These are phyloP conservation scores for Fusarium globosum DNA, from an alignment of 2,329 filamentous ascomycete genomes.

Conservation along the genomic window DNA sequence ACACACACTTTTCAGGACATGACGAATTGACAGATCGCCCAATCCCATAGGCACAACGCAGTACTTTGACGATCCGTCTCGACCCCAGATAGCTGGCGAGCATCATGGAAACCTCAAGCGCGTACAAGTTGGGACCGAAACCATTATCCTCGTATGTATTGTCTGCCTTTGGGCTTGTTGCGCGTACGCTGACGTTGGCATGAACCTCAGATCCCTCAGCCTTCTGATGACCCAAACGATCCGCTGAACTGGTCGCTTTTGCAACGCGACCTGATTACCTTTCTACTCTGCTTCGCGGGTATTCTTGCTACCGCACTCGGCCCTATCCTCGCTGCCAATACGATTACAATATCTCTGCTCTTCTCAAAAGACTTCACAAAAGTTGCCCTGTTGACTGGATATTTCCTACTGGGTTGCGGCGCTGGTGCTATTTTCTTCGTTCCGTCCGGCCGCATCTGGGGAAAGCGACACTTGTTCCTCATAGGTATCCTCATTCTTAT, in stretches of 20 bases:
- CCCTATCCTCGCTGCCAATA: slow-evolving; percentile 89
- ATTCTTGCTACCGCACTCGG: slow-evolving; percentile 87
- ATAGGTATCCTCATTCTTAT: slow-evolving; percentile 80
- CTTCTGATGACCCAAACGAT: slow-evolving; percentile 90
- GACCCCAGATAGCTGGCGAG: slow-evolving; percentile 56
- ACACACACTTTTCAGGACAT: neutral
- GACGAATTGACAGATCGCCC: slow-evolving; percentile 25
- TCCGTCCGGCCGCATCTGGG: slow-evolving; percentile 88
- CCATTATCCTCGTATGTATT: slow-evolving; percentile 81
- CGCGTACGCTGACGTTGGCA: slow-evolving; percentile 22
- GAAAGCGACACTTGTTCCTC: slow-evolving; percentile 89
- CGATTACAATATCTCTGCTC: slow-evolving; percentile 77
- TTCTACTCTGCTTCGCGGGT: slow-evolving; percentile 80
- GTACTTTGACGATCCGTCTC: slow-evolving; percentile 70
- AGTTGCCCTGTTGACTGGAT: slow-evolving; percentile 85
- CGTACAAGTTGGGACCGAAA: slow-evolving; percentile 72
- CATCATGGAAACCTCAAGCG: slow-evolving; percentile 71
- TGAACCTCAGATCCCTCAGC: slow-evolving; percentile 72
- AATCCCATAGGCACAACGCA: slow-evolving; percentile 65
- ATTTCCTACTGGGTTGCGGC: slow-evolving; percentile 86
- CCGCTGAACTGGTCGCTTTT: slow-evolving; percentile 87
- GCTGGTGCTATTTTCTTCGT: slow-evolving; percentile 87
- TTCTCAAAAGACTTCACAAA: slow-evolving; percentile 76
- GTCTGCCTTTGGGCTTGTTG: neutral
- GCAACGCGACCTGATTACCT: slow-evolving; percentile 83